A percentile compares a stretch with the other conserved stretches of the same genome.
Conservation (phyloP, 2,329 filamentous ascomycete genomes). For the Coccinonectria pachysandricola region DNA sequence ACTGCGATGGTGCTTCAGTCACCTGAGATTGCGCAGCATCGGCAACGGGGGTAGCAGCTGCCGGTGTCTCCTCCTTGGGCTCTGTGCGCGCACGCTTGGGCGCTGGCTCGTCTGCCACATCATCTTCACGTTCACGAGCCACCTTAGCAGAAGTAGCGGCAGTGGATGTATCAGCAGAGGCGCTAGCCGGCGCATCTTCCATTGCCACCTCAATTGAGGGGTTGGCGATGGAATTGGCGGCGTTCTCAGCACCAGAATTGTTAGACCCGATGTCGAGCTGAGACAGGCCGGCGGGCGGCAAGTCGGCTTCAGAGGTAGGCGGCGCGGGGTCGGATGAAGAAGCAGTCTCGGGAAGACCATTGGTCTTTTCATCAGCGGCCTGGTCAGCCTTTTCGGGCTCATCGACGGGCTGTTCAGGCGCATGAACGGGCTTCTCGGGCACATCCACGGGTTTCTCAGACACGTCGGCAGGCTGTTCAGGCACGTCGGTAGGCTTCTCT, state of each 20-base stretch:
- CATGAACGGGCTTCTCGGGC: conserved; percentile 8
- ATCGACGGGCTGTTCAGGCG: too few species aligned
- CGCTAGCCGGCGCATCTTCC: conserved; percentile 32
- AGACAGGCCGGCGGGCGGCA: conserved; percentile 27
- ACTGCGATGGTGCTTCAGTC: conserved; percentile 10
- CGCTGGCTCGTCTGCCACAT: conserved; percentile 52
- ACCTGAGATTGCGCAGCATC: conserved; percentile 11
- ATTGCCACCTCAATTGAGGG: conserved; percentile 37
- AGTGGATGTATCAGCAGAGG: conserved; percentile 23
- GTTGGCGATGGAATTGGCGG: conserved; percentile 17
- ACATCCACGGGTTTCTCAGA: conserved; percentile 11
- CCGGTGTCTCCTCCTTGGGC: conserved; percentile 32
- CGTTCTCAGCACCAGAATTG: conserved; percentile 18
- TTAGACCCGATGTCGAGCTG: conserved; percentile 29
- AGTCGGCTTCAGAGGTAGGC: conserved; percentile 24
- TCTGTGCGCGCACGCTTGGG: conserved; percentile 77
- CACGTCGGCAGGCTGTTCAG: conserved; percentile 12
- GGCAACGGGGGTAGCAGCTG: conserved; percentile 4
- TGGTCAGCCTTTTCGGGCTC: conserved; percentile 10
- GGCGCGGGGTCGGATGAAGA: conserved; percentile 8
- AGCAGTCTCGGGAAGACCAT: conserved; percentile 6
- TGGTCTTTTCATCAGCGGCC: too few species aligned
- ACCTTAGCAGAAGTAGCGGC: conserved; percentile 53
- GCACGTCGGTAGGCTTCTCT: conserved; percentile 18
- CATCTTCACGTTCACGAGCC: conserved; percentile 68